These are phyloP conservation scores for Neurospora sp. DNA, from an alignment of 495 filamentous ascomycete species.

Conservation along the genomic window DNA sequence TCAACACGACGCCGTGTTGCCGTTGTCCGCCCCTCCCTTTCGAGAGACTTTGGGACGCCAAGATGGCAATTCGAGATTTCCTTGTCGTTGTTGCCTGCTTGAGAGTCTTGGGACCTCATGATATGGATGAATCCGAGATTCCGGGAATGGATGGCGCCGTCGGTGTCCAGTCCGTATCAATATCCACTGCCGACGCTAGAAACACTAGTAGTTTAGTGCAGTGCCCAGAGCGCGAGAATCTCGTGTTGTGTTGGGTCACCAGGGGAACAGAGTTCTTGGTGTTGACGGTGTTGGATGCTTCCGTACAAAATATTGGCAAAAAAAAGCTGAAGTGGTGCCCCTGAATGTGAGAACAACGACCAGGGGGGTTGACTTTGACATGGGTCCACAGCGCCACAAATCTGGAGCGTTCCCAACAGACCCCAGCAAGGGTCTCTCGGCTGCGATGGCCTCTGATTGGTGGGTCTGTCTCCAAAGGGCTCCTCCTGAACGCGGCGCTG, in stretches of 20 bases:
- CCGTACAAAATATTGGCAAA: background rate
- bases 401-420: background rate
- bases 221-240: background rate
- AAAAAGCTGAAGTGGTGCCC: background rate
- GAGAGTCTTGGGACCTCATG: background rate
- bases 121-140: background rate
- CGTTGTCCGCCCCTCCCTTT: background rate
- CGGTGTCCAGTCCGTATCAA: background rate
- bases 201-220: background rate
- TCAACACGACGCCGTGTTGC: background rate
- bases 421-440: background rate
- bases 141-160: background rate
- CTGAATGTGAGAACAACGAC: background rate
- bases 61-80: background rate
- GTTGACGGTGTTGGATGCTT: background rate
- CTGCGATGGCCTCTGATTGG: background rate
- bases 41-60: background rate
- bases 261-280: background rate
- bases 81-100: background rate
- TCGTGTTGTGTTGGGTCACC: background rate
- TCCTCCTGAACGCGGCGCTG: background rate
- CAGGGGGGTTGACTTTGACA: background rate
- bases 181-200: background rate
- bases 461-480: background rate
- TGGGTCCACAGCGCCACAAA: slow-evolving; percentile 7